Evolutionary conservation across 2,329 filamentous ascomycete species (phyloP).

Genomic region (Byssothecium circinans): DNA sequence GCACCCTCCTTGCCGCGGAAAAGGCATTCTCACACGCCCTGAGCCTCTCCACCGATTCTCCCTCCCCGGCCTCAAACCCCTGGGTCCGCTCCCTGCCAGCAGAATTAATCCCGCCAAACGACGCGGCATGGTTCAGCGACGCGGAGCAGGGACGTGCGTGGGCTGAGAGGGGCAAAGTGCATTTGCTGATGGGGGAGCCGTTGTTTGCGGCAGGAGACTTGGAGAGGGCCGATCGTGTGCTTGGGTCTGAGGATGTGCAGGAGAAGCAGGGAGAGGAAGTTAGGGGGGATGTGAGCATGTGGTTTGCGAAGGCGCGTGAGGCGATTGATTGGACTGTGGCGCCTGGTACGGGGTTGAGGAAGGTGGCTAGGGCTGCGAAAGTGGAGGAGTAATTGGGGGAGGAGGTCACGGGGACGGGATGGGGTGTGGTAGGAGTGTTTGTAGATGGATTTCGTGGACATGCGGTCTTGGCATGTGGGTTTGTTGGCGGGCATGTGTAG

Average conservation of each 20-base stretch:
- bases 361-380: constrained; percentile 23
- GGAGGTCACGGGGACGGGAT: not conserved
- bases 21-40: constrained; percentile 26
- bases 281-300: constrained; percentile 18
- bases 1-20: constrained; percentile 27
- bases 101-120: constrained; percentile 38
- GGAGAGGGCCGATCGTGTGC: constrained; percentile 30
- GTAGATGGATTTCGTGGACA: no score
- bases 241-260: constrained; percentile 10
- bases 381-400: not conserved
- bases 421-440: not conserved
- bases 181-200: constrained; percentile 31
- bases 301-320: constrained; percentile 32
- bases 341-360: constrained; percentile 28
- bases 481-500: no score
- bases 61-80: constrained; percentile 28
- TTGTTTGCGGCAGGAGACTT: constrained; percentile 39
- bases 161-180: constrained; percentile 32
- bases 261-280: constrained; percentile 7
- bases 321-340: constrained; percentile 33
- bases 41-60: constrained; percentile 30
- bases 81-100: constrained; percentile 34
- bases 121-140: constrained; percentile 30
- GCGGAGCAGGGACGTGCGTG: constrained; percentile 31
- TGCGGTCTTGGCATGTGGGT: no score